Evolutionary conservation across 2,329 filamentous ascomycete genomes (phyloP).

Genomic region (Penicillium oxalicum): DNA sequence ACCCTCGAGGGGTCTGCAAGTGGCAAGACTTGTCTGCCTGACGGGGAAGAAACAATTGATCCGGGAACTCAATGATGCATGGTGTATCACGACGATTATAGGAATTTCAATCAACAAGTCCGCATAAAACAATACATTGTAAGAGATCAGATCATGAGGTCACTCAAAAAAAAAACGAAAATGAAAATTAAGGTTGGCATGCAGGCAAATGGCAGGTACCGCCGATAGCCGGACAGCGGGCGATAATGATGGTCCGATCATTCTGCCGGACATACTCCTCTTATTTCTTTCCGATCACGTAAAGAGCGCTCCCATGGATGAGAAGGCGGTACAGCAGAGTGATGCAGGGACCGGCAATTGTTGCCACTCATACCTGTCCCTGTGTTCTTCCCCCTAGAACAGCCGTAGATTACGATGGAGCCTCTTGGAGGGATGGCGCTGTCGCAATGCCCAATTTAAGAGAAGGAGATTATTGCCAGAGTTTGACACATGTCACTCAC

Average conservation of each 20-base stretch:
- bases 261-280: no score
- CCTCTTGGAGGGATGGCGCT: constrained; percentile 14
- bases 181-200: constrained; percentile 19
- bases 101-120: not conserved
- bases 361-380: no score
- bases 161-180: not conserved
- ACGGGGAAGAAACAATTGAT: no score
- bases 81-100: not conserved
- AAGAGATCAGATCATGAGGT: constrained; percentile 2
- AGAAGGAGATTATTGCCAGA: not conserved
- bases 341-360: no score
- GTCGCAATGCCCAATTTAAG: not conserved
- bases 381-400: no score
- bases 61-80: not conserved
- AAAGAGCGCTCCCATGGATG: no score
- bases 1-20: no score
- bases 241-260: no score
- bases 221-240: constrained; percentile 10
- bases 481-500: not conserved
- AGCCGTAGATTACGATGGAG: not conserved
- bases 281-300: no score
- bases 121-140: constrained; percentile 8
- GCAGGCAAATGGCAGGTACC: constrained; percentile 24
- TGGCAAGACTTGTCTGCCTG: no score
- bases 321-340: no score